Evolutionary conservation across 1,139 yeast genomes (phyloP), one percentile per base, ranked within the genome.

Genomic region (Candida glucosophila): DNA sequence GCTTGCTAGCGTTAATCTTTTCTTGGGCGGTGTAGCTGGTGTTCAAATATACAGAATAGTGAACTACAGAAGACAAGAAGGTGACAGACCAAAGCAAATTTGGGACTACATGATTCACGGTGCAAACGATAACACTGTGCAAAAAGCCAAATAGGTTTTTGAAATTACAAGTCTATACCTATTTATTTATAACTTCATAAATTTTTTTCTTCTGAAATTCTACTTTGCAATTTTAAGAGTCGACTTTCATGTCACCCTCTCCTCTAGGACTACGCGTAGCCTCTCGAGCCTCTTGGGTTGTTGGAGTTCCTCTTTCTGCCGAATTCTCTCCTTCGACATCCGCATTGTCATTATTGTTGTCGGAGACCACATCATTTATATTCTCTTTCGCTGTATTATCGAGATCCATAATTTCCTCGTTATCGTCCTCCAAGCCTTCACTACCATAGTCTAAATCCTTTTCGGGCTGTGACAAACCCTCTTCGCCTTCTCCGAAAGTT

Each of bases 1-100:
- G 34, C 67, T 90, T 41, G 98, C 97, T 4, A 76, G 92, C 17
- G 98, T 90, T 33, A 90, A 90, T 59, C 85, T 86, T 67, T 90
- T 90, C 67, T 64, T 90, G 35, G 95, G 95, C 15, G 63, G 77
- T 20, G 95, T 92, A 23, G 96, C 96, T 3, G 85, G 92, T 17
- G 74, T 67, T 51, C 98, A 90, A 62, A 57, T 90, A 24, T 45
- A 60, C 27, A 73, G 98, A 58, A 71, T 90, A 28, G 64, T 62
- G 41, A 58, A 65, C 36, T 83, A 74, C 62, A 80, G 86, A 59
- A 39, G 47, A 29, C 58, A 42, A 4, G 49, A 40, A 23, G 73
- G 73, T n/a, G 73, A 66, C 37, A 46, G 74, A 12, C 52, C 74
- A 11, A 34, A 52, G 14, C 72, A 77, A 44, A 69, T 76, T n/a